Conservation (phyloP, 129 eudicot genomes). For the Oenanthe sinensis region DNA sequence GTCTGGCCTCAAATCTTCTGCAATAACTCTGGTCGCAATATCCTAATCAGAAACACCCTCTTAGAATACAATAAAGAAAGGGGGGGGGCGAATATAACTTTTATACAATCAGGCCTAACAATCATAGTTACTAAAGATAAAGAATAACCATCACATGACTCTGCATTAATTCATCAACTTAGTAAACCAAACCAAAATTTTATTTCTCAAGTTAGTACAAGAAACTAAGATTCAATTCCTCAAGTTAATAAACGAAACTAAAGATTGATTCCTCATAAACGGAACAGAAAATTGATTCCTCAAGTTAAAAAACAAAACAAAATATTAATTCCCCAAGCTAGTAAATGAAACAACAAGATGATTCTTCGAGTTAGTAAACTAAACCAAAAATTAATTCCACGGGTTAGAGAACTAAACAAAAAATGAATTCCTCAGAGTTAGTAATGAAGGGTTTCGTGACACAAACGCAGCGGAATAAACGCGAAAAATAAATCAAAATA, state of each 20-base stretch:
- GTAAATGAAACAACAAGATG: neutral
- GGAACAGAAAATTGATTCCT: neutral
- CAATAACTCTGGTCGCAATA: slow-evolving; percentile 88
- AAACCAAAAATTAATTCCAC: no score
- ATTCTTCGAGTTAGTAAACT: no score
- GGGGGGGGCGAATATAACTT: no score
- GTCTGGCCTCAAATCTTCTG: slow-evolving; percentile 88
- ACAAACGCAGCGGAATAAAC: no score
- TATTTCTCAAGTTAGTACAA: neutral
- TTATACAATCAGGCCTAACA: neutral
- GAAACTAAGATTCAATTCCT: neutral
- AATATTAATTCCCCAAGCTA: no score
- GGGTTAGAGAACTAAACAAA: no score
- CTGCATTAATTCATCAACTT: neutral
- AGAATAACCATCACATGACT: neutral
- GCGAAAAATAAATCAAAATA: no score
- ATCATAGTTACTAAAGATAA: neutral
- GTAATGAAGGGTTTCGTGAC: no score
- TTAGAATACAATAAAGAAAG: neutral
- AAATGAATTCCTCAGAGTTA: no score
- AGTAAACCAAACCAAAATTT: neutral
- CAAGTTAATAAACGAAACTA: neutral
- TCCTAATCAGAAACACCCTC: slow-evolving; percentile 37
- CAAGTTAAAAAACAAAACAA: neutral
- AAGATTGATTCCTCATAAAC: neutral